Conservation (phyloP, 139 green algal genomes). For the Volvox africanus region DNA sequence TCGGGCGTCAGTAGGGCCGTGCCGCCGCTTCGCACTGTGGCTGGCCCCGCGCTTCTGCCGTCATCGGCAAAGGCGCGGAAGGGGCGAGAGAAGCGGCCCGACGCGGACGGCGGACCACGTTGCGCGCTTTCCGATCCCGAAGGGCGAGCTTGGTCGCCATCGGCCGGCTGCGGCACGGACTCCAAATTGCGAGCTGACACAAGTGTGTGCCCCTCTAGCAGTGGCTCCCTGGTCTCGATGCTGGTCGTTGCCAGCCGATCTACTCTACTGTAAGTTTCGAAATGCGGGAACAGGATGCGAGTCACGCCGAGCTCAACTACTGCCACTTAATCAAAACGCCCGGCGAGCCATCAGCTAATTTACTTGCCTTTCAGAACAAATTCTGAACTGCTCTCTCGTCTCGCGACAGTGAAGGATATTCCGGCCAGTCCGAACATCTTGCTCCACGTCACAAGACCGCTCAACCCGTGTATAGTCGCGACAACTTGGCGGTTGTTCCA, state of each 20-base stretch:
- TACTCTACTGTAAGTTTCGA: not conserved
- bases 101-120: not conserved
- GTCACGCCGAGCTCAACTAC: not conserved
- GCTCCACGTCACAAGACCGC: constrained; percentile 14
- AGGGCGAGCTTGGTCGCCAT: not conserved
- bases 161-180: not conserved
- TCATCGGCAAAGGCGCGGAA: constrained; percentile 21
- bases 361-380: constrained; percentile 25
- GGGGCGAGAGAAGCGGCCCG: not conserved
- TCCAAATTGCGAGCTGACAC: not conserved
- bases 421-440: not conserved
- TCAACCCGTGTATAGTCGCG: not conserved
- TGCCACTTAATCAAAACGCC: too few relatives aligned
- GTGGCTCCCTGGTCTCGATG: constrained; percentile 29
- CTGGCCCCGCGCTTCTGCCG: not conserved
- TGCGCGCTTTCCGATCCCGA: not conserved
- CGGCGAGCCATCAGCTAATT: not conserved
- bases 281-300: not conserved
- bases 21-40: not conserved
- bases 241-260: constrained; percentile 15
- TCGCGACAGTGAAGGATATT: constrained; percentile 26
- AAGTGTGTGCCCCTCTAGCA: constrained; percentile 8
- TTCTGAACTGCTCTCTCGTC: constrained; percentile 13
- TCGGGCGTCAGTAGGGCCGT: constrained; percentile 2
- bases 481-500: not conserved